phyloP scores from a whole-genome alignment of 1,139 yeast species.

The Magnusiomyces paraingens region DNA sequence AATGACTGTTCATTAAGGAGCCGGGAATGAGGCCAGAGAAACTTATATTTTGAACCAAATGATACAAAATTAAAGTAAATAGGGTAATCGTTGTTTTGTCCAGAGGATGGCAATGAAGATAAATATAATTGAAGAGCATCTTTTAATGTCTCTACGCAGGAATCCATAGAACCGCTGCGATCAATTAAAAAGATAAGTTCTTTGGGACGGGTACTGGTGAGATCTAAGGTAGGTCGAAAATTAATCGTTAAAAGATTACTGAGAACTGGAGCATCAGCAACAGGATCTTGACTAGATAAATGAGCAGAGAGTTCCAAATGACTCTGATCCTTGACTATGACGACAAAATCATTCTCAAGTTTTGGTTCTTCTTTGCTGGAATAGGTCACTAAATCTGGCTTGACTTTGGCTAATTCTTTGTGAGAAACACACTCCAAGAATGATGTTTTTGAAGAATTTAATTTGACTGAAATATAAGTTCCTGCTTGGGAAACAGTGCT shows the following conservation, averaged over 20 bases:
- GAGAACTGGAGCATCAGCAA: not conserved
- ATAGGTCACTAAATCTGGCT: no score
- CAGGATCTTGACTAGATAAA: no score
- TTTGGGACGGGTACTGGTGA: not conserved
- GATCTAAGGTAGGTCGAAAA: not conserved
- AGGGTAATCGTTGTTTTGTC: no score
- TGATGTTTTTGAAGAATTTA: not conserved
- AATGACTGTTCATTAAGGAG: slow-evolving; percentile 7
- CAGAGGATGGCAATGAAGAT: slow-evolving; percentile 8
- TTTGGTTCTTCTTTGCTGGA: no score
- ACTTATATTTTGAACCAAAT: slow-evolving; percentile 9
- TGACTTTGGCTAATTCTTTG: no score
- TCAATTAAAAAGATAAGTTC: slow-evolving; percentile 14
- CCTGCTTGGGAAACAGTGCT: slow-evolving; percentile 2
- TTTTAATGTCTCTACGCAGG: slow-evolving; percentile 1
- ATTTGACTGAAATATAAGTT: slow-evolving; percentile 3
- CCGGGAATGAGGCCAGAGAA: slow-evolving; percentile 9
- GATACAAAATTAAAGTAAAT: slow-evolving; percentile 10
- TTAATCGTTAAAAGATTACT: slow-evolving; percentile 8
- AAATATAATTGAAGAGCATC: slow-evolving; percentile 9
- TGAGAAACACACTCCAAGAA: no score
- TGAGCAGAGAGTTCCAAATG: no score
- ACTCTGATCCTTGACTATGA: no score
- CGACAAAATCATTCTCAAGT: no score
- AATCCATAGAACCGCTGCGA: slow-evolving; percentile 11